Base-by-base conservation (phyloP, 768 basidiomycete species). In the Rhodotorula kratochvilovae region DNA sequence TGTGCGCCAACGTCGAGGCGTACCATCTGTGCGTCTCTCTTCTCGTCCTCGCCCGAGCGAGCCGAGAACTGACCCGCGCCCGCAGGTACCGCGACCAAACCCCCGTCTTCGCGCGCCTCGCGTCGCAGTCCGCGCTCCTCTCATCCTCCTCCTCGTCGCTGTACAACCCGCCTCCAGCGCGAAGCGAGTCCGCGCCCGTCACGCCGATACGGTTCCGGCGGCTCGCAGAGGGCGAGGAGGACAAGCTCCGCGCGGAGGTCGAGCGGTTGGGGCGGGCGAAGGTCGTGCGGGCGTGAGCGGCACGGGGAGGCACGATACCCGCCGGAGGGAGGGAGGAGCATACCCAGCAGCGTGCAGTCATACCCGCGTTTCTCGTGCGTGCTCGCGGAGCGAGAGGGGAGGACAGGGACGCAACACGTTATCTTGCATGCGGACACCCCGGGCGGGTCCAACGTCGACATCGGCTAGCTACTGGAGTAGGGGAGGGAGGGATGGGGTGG, bases 51-150 rank as follows among this genome's bases (percentile, higher is more conserved):
- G 27, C 27, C 2, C n/a, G n/a, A 53, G n/a, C 29, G 2, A 2
- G 12, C 13, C 3, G 13, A 12, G 51, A 50, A 23, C 27, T n/a
- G 51, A 29, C 5, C 13, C 2, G 25, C 29, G 45, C 25, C 2
- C 53, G 17, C 58, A 74, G 73, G 27, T 75, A 75, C 35, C 67
- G 74, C n/a, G 58, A 66, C 31, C 53, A 69, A 11, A 63, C 70
- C 8, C 16, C 70, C 0, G 45, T 63, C 21, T 75, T 75, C 36
- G 62, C 74, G 10, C 66, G 59, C 33, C 67, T 75, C 29, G 71
- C 74, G 2, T 50, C 65, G 3, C 74, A 75, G 42, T 66, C 74
- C 42, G 46, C 71, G 12, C 3, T 11, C 23, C 74, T 72, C 25
- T 72, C 71, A 1, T 36, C 48, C 23, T 50, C 71, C 1, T 29